Evolutionary conservation across 768 basidiomycete species (phyloP).

Genomic region (Leccinum fibrillosum): DNA sequence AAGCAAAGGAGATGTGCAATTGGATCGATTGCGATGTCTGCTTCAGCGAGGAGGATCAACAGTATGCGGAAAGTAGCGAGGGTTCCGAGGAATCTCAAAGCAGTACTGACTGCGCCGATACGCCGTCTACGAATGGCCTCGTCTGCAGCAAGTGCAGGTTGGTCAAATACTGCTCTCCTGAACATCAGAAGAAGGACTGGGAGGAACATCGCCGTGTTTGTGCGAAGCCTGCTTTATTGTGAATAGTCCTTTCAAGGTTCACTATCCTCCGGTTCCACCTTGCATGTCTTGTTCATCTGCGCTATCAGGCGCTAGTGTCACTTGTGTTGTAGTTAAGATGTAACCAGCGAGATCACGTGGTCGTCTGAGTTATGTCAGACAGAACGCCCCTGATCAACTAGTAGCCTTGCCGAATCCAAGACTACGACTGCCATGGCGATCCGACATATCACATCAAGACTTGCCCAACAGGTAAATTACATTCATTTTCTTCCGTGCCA

Average conservation of each 20-base stretch:
- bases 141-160: slow-evolving; percentile 76
- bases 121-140: slow-evolving; percentile 43
- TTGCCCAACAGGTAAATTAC: slow-evolving; percentile 67
- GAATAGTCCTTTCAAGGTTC: neutral
- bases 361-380: neutral
- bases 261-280: neutral
- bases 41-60: slow-evolving; percentile 46
- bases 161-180: slow-evolving; percentile 73
- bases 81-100: slow-evolving; percentile 47
- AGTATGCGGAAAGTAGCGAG: slow-evolving; percentile 37
- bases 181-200: slow-evolving; percentile 77
- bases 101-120: slow-evolving; percentile 35
- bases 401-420: neutral
- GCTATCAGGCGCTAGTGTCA: neutral
- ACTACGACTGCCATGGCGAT: slow-evolving; percentile 42
- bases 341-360: neutral
- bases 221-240: slow-evolving; percentile 31
- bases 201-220: slow-evolving; percentile 75
- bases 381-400: neutral
- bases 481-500: neutral
- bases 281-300: neutral
- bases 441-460: slow-evolving; percentile 63
- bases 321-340: slow-evolving; percentile 1
- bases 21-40: slow-evolving; percentile 73
- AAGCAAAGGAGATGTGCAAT: slow-evolving; percentile 69